Percentiles rank a stretch among this genome's conserved stretches.
Evolutionary conservation across 2,329 filamentous ascomycete genomes (phyloP).

Genomic region (Fusarium siculi): DNA sequence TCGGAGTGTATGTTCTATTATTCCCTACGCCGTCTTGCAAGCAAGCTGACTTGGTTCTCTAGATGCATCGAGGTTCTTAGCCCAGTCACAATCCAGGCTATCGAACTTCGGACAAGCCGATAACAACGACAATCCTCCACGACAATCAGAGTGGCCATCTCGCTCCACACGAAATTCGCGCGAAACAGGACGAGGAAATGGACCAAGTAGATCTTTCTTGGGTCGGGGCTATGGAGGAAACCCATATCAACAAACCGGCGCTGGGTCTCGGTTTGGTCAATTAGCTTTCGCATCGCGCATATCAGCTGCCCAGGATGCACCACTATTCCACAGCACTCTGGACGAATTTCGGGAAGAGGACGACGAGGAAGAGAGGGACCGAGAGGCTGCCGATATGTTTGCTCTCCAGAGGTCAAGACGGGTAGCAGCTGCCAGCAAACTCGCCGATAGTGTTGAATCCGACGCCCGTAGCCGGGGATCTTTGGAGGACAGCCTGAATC

Average conservation of each 20-base stretch:
- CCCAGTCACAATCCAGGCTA: slow-evolving; percentile 93
- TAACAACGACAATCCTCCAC: slow-evolving; percentile 48
- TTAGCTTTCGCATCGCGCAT: slow-evolving; percentile 81
- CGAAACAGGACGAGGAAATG: slow-evolving; percentile 45
- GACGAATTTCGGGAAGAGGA: slow-evolving; percentile 94
- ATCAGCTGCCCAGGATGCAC: slow-evolving; percentile 78
- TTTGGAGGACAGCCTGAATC: slow-evolving; percentile 47
- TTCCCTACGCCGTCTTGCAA: background rate
- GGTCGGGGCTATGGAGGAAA: slow-evolving; percentile 68
- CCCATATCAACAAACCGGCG: slow-evolving; percentile 82
- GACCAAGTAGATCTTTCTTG: slow-evolving; percentile 56
- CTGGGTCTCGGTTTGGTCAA: slow-evolving; percentile 77
- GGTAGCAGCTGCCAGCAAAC: slow-evolving; percentile 83
- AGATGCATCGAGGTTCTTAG: slow-evolving; percentile 97
- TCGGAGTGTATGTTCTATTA: slow-evolving; percentile 80
- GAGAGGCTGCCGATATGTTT: slow-evolving; percentile 93
- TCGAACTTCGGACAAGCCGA: slow-evolving; percentile 75
- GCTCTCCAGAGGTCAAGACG: slow-evolving; percentile 89
- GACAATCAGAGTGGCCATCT: slow-evolving; percentile 50
- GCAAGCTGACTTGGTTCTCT: slow-evolving; percentile 29
- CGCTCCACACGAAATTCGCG: slow-evolving; percentile 48
- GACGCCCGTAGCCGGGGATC: slow-evolving; percentile 62
- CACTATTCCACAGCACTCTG: slow-evolving; percentile 91
- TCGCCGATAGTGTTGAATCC: slow-evolving; percentile 87
- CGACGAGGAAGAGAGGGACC: slow-evolving; percentile 88